Conservation (phyloP, 2,329 filamentous ascomycete genomes). For the Fusarium sp. region DNA sequence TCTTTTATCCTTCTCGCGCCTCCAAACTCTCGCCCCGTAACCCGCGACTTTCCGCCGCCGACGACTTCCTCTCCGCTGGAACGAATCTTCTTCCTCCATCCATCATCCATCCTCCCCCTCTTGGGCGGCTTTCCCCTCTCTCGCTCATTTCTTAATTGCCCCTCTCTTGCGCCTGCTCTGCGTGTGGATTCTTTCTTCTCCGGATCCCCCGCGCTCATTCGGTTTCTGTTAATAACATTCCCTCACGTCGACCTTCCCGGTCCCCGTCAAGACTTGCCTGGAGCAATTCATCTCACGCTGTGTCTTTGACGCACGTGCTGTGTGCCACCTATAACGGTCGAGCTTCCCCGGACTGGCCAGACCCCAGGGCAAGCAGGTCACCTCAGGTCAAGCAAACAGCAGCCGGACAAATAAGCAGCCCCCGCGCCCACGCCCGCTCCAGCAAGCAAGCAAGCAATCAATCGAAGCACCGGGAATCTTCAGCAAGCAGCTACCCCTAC, state of each 20-base stretch:
- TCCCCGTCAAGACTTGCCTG: conserved; percentile 24
- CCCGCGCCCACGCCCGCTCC: not conserved
- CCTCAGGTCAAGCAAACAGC: conserved; percentile 27
- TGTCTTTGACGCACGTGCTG: conserved; percentile 15
- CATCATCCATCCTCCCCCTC: not conserved
- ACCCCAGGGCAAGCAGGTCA: conserved; percentile 22
- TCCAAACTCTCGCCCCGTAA: conserved; percentile 6
- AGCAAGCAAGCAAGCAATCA: conserved; percentile 8
- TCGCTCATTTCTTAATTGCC: conserved; percentile 25
- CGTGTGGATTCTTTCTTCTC: not conserved
- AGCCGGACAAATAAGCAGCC: conserved; percentile 21
- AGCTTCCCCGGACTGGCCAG: conserved; percentile 21
- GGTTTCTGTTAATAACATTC: conserved; percentile 14
- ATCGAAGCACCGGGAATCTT: conserved; percentile 28
- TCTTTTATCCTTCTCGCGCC: conserved; percentile 4
- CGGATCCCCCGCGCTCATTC: conserved; percentile 15
- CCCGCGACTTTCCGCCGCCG: conserved; percentile 27
- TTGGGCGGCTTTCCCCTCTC: not conserved
- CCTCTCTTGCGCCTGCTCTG: conserved; percentile 14
- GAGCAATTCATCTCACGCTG: conserved; percentile 25
- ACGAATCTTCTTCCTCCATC: not conserved
- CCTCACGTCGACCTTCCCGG: conserved; percentile 4
- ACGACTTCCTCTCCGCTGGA: conserved; percentile 1
- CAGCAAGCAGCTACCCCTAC: conserved; percentile 20
- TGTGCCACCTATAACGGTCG: conserved; percentile 16